A percentile compares a stretch with the other conserved stretches of the same genome.
phyloP scores from a whole-genome alignment of 257 asterid species.

The Solanum pimpinellifolium region DNA sequence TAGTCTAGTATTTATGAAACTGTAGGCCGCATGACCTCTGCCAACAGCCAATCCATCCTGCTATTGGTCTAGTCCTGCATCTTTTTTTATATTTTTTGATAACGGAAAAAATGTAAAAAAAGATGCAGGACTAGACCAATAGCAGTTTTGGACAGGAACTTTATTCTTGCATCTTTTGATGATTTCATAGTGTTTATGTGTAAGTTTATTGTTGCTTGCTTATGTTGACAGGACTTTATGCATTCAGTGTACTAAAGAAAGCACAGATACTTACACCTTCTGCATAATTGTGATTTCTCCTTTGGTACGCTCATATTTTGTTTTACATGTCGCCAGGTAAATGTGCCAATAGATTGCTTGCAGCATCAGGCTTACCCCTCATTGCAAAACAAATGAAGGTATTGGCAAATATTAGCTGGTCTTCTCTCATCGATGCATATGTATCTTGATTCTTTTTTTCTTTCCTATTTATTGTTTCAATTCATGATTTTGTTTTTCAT shows the following conservation, averaged over 20 bases:
- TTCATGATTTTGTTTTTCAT: constrained; percentile 4
- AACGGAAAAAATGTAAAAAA: too few species aligned
- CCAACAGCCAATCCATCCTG: neutral
- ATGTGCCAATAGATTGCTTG: constrained; percentile 90
- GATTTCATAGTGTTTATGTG: neutral
- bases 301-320: neutral
- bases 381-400: constrained; percentile 98
- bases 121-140: too few species aligned
- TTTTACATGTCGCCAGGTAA: constrained; percentile 46
- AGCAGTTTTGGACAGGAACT: neutral
- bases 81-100: neutral
- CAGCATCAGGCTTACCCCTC: constrained; percentile 87
- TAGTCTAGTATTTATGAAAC: neutral
- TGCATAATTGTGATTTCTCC: neutral
- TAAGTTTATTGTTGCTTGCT: neutral
- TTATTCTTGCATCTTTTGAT: neutral
- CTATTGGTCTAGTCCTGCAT: neutral
- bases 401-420: neutral
- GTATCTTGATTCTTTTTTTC: neutral
- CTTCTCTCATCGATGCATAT: neutral
- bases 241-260: neutral
- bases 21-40: neutral
- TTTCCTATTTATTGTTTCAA: neutral
- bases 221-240: neutral
- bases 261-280: neutral